phyloP scores from a whole-genome alignment of 2,329 filamentous ascomycete genomes.

The Atkinsonella texensis region DNA sequence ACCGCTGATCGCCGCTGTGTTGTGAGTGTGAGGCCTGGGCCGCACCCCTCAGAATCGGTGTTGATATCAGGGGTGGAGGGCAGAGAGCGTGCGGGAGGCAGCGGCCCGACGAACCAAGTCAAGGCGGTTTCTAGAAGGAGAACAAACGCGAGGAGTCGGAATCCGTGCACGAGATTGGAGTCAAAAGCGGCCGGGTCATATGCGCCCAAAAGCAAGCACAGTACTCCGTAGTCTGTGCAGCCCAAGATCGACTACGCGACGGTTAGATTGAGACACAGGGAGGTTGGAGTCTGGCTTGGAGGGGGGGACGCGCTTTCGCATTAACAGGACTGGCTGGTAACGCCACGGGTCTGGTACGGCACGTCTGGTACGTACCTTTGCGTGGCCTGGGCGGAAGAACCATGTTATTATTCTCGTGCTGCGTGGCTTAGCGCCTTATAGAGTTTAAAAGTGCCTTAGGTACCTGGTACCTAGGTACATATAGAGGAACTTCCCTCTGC shows the following conservation, averaged over 20 bases:
- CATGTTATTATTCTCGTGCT: too few species aligned
- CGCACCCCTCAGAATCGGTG: constrained; percentile 4
- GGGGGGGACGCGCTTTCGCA: constrained; percentile 3
- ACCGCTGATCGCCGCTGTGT: constrained; percentile 3
- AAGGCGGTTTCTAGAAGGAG: background rate
- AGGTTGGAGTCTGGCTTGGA: background rate
- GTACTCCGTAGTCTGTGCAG: constrained; percentile 3
- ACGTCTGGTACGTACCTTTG: too few species aligned
- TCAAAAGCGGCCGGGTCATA: background rate
- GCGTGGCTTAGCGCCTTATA: too few species aligned
- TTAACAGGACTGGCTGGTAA: background rate
- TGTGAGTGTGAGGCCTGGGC: constrained; percentile 8
- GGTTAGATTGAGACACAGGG: constrained; percentile 2
- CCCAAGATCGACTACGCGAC: constrained; percentile 1
- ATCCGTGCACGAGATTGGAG: background rate
- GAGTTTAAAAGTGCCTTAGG: too few species aligned
- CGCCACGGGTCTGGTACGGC: too few species aligned
- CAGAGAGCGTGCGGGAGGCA: background rate
- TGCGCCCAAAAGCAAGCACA: constrained; percentile 1
- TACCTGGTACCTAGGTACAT: too few species aligned
- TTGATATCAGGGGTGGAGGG: constrained; percentile 2
- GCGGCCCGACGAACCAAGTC: constrained; percentile 1
- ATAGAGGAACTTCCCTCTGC: too few species aligned
- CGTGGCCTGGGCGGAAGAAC: too few species aligned
- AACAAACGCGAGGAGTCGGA: background rate